These are phyloP conservation scores for Huiozyma sinensis DNA, from an alignment of 805 yeast genomes.

Conservation along the genomic window DNA sequence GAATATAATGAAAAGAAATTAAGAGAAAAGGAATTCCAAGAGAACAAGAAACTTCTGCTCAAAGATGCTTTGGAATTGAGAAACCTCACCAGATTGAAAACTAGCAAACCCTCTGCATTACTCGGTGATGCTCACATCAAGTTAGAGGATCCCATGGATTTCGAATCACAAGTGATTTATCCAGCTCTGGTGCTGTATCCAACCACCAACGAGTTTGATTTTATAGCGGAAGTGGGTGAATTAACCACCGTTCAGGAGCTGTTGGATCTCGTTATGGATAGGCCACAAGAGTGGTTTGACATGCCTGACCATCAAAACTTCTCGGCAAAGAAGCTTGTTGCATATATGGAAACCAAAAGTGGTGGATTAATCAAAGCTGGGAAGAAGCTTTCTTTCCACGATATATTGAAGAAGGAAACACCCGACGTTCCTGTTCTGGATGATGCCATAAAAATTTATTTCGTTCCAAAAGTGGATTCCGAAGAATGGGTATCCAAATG, in stretches of 20 bases:
- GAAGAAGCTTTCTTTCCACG: slow-evolving; percentile 55
- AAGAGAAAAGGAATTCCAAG: slow-evolving; percentile 17
- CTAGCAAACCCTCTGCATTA: slow-evolving; percentile 45
- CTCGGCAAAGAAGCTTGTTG: slow-evolving; percentile 47
- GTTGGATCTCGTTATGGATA: slow-evolving; percentile 46
- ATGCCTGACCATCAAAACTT: slow-evolving; percentile 51
- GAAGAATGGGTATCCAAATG: slow-evolving; percentile 56
- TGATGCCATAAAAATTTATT: slow-evolving; percentile 54
- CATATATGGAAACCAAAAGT: slow-evolving; percentile 67
- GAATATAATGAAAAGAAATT: slow-evolving; percentile 8
- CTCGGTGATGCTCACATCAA: slow-evolving; percentile 42
- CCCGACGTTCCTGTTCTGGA: slow-evolving; percentile 75
- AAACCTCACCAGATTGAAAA: slow-evolving; percentile 39
- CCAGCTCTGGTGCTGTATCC: slow-evolving; percentile 81
- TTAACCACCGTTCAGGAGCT: slow-evolving; percentile 54
- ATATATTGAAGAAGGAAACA: slow-evolving; percentile 47
- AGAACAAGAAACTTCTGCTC: slow-evolving; percentile 35
- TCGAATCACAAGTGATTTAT: slow-evolving; percentile 67
- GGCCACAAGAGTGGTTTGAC: slow-evolving; percentile 62
- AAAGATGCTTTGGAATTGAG: slow-evolving; percentile 53
- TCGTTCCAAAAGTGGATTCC: slow-evolving; percentile 66
- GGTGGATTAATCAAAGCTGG: slow-evolving; percentile 87
- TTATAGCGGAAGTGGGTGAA: slow-evolving; percentile 66
- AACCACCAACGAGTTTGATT: slow-evolving; percentile 73
- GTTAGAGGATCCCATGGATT: slow-evolving; percentile 55